A percentile compares a stretch with the other conserved stretches of the same genome.
Conservation (phyloP, 768 basidiomycete genomes). For the Trametes coccinea region DNA sequence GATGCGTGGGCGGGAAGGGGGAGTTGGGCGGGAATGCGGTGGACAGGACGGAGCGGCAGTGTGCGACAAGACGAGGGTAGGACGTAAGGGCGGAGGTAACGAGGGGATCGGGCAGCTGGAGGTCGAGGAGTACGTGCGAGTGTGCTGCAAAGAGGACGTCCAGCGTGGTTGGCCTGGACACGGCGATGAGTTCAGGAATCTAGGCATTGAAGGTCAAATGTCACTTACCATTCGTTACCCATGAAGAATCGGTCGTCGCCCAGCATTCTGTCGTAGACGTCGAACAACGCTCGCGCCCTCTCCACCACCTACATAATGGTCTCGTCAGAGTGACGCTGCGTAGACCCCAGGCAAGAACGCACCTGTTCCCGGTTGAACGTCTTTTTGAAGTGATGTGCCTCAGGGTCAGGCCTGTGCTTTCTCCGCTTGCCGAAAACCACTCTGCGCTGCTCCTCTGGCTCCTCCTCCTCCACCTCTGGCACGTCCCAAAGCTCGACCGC, state of each 20-base stretch:
- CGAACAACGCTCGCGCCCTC: constrained; percentile 57
- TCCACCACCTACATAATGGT: constrained; percentile 51
- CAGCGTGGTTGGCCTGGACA: constrained; percentile 55
- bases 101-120: constrained; percentile 62
- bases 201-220: not conserved
- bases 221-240: constrained; percentile 26
- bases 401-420: constrained; percentile 34
- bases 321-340: not conserved
- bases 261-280: constrained; percentile 59
- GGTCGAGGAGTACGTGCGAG: constrained; percentile 56
- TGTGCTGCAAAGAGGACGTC: constrained; percentile 72
- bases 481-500: constrained; percentile 63
- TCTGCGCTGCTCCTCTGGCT: constrained; percentile 43
- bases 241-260: constrained; percentile 48
- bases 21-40: constrained; percentile 32
- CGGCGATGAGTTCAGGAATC: not conserved
- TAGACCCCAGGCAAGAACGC: not conserved
- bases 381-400: constrained; percentile 45
- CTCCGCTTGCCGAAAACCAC: constrained; percentile 36
- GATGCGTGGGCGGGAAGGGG: constrained; percentile 21
- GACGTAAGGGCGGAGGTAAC: constrained; percentile 57
- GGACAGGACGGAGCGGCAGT: constrained; percentile 53
- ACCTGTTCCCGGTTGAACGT: constrained; percentile 72
- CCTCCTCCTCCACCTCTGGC: constrained; percentile 40
- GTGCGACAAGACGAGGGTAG: constrained; percentile 58